These are phyloP conservation scores for Suhomyces canberraensis DNA, from an alignment of 805 yeast species.

Conservation along the genomic window DNA sequence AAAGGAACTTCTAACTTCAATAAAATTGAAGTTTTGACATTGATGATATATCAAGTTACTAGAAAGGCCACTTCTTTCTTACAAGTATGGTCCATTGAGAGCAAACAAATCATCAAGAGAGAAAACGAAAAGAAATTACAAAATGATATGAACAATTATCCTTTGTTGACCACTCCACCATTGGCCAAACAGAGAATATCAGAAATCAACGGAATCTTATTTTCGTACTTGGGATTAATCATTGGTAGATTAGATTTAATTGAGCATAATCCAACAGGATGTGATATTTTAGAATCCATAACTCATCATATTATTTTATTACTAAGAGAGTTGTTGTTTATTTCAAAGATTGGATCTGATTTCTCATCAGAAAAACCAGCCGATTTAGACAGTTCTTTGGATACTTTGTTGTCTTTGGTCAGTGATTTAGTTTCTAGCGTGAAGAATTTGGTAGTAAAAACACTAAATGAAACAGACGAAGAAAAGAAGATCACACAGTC, in stretches of 20 bases:
- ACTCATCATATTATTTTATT: constrained; percentile 67
- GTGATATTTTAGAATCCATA: constrained; percentile 61
- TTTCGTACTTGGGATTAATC: constrained; percentile 61
- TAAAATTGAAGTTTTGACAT: constrained; percentile 59
- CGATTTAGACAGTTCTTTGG: constrained; percentile 50
- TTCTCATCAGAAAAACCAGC: constrained; percentile 36
- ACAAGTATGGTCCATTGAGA: constrained; percentile 69
- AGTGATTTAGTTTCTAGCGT: constrained; percentile 65
- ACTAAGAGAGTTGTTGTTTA: constrained; percentile 59
- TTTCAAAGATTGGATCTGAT: constrained; percentile 50
- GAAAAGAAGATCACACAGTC: constrained; percentile 17
- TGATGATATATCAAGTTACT: constrained; percentile 64
- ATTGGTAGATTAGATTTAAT: constrained; percentile 76
- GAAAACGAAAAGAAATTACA: constrained; percentile 33
- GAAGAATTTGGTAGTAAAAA: constrained; percentile 56
- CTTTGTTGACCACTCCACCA: constrained; percentile 54
- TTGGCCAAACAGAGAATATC: constrained; percentile 58
- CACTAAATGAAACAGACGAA: constrained; percentile 41
- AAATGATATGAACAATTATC: constrained; percentile 39
- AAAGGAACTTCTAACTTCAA: constrained; percentile 57
- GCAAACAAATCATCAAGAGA: constrained; percentile 42
- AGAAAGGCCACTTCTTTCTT: constrained; percentile 62
- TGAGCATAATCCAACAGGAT: constrained; percentile 69
- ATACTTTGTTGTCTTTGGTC: constrained; percentile 55
- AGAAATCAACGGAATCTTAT: constrained; percentile 59